Evolutionary conservation across 441 rosid genomes (phyloP).

Genomic region (Euphorbia schlechtendalii): DNA sequence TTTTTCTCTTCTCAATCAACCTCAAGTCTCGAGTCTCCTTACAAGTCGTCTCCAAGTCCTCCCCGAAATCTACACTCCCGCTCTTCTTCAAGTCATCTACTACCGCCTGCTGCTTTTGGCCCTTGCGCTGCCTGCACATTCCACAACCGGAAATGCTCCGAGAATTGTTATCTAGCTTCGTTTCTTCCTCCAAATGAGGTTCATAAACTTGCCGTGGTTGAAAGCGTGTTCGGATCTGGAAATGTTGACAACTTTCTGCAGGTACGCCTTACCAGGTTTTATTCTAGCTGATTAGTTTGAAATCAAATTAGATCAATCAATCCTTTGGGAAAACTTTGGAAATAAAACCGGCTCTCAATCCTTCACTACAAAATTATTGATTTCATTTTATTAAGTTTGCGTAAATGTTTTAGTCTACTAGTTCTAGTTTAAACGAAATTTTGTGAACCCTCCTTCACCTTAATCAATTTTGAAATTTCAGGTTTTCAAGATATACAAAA

Average conservation of each 20-base stretch:
- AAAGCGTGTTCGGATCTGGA: not conserved
- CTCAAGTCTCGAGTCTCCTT: no score
- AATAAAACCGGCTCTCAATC: not conserved
- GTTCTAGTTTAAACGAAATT: no score
- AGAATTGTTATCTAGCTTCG: not conserved
- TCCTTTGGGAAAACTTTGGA: not conserved
- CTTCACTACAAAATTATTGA: no score
- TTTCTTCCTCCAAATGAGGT: not conserved
- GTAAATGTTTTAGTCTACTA: no score
- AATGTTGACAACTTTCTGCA: not conserved
- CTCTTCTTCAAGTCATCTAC: not conserved
- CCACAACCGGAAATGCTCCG: not conserved
- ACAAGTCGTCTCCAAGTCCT: not conserved
- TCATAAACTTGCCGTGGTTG: not conserved
- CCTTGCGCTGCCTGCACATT: not conserved
- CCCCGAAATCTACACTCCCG: not conserved
- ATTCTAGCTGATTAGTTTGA: not conserved
- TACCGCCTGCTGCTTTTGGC: not conserved
- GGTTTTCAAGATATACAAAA: no score
- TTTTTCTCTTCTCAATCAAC: not conserved
- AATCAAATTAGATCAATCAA: not conserved
- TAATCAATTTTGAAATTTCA: no score
- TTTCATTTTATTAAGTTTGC: no score
- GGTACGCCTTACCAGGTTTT: not conserved
- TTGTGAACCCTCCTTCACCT: no score